These are phyloP conservation scores for Kondoa malvinella DNA, from an alignment of 768 basidiomycete genomes.

Conservation along the genomic window DNA sequence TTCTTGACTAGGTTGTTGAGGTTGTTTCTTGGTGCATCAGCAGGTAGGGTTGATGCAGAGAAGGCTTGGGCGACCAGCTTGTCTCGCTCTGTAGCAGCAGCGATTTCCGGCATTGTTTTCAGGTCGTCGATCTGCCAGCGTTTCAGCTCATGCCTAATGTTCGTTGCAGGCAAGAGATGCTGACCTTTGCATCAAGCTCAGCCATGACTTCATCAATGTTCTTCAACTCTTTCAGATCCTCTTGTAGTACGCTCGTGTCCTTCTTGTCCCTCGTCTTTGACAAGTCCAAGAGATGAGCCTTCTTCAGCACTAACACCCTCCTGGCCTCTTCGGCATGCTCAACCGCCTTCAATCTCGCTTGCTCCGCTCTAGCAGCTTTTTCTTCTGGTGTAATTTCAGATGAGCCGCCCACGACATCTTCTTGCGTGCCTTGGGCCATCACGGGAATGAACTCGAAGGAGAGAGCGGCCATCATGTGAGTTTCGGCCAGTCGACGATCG, in stretches of 20 bases:
- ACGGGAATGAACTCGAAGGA: constrained; percentile 15
- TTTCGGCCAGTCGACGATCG: constrained; percentile 25
- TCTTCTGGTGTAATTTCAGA: constrained; percentile 9
- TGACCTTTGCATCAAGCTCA: constrained; percentile 18
- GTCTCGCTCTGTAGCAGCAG: constrained; percentile 7
- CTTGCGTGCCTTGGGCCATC: constrained; percentile 5
- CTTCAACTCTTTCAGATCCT: constrained; percentile 16
- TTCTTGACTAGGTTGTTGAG: constrained; percentile 13
- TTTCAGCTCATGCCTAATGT: neutral
- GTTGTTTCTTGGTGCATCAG: constrained; percentile 10
- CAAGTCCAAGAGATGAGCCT: constrained; percentile 2
- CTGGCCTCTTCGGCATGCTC: constrained; percentile 7
- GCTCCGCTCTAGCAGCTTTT: constrained; percentile 1
- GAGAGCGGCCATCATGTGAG: constrained; percentile 17
- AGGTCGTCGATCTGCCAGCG: constrained; percentile 17
- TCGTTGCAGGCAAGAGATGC: neutral
- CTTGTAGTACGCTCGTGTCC: neutral
- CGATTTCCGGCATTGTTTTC: constrained; percentile 13
- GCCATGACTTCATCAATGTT: constrained; percentile 13
- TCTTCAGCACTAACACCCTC: neutral
- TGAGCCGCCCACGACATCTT: constrained; percentile 2
- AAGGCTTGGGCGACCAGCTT: constrained; percentile 3
- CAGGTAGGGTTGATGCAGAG: neutral
- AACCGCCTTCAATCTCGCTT: constrained; percentile 9
- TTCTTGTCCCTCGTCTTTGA: constrained; percentile 9